Base-by-base conservation (phyloP, 2,329 filamentous ascomycete species). In the Plenodomus tracheiphilus region DNA sequence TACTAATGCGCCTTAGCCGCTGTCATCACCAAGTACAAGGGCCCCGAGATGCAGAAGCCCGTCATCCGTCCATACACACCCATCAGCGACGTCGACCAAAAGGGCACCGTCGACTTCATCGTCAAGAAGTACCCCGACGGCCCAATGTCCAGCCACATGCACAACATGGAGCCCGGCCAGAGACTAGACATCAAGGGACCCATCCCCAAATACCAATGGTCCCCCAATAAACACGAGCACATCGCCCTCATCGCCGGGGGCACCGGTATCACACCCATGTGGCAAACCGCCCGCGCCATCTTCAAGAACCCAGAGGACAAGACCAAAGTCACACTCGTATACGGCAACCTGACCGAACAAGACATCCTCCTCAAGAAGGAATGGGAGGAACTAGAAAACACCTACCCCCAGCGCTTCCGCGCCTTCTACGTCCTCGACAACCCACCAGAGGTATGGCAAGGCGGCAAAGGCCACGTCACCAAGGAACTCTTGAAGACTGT, bases 211-310 rank as follows among this genome's bases (percentile, higher is more conserved):
- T 97, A 97, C 76, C 76, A 84, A 25, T 97, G 92, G 92, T 71
- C 84, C 44, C 69, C 86, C 61, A 97, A 97, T 83, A 97, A 96
- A 84, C 92, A 97, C 35, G 79, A 89, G 53, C 91, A 97, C 79
- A 85, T 95, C 64, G 87, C 84, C 34, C 80, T 93, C 59, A 83
- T 99, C 56, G 91, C 93, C n/a, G 94, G 94, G 65, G 94, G 94
- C 58, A 97, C 94, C 7, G 94, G 94, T 53, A 96, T 99, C 74
- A 94, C 94, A 10, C 94, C 94, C 62, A 97, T 97, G 93, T 97
- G 89, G 81, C 94, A 99, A 81, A 85, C 99, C 39, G 81, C 85
- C 58, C 90, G 90, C 55, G 83, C 86, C 69, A 96, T 99, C 77
- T 96, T 97, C 85, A 90, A 87, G 76, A 96, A 97, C 83, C 91